Evolutionary conservation across 1,284 basidiomycete species (phyloP).

Genomic region (Cutaneotrichosporon mucoides): DNA sequence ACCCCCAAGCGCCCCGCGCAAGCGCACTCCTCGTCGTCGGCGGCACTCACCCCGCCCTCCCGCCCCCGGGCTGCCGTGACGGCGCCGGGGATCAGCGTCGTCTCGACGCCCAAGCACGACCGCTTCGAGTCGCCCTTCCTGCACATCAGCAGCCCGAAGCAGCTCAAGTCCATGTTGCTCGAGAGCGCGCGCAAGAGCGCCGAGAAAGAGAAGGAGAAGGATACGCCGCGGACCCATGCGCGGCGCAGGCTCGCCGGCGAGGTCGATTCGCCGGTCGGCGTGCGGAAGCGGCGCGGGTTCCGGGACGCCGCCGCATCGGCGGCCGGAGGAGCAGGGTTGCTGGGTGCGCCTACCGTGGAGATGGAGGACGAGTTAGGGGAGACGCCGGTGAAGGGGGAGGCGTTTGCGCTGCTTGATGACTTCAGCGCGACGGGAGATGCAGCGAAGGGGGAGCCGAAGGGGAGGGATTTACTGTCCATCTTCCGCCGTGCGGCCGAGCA

Average conservation of each 20-base stretch:
- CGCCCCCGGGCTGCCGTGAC: too few species aligned
- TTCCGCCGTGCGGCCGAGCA: conserved; percentile 8
- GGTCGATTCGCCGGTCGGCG: conserved; percentile 41
- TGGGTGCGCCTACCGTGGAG: not conserved
- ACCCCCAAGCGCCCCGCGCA: conserved; percentile 13
- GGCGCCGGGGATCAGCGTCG: too few species aligned
- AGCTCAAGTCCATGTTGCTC: conserved; percentile 36
- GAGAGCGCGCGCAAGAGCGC: conserved; percentile 22
- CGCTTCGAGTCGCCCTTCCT: conserved; percentile 35
- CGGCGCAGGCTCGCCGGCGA: conserved; percentile 45
- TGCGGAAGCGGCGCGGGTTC: not conserved
- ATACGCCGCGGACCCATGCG: conserved; percentile 46
- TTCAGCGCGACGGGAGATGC: not conserved
- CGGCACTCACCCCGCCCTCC: too few species aligned
- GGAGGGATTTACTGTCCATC: conserved; percentile 13
- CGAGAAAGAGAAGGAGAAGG: conserved; percentile 1
- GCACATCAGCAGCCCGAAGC: conserved; percentile 36
- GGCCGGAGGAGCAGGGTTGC: not conserved
- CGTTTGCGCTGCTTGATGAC: conserved; percentile 11
- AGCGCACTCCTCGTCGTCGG: too few species aligned
- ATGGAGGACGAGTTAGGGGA: conserved; percentile 15
- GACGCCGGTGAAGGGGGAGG: conserved; percentile 15
- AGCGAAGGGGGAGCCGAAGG: not conserved
- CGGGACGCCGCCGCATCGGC: not conserved
- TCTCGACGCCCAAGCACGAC: not conserved